Percentiles rank a stretch among this genome's conserved stretches.
Evolutionary conservation across 176 grass and related monocot genomes (phyloP).

Genomic region (Pontederia crassipes): DNA sequence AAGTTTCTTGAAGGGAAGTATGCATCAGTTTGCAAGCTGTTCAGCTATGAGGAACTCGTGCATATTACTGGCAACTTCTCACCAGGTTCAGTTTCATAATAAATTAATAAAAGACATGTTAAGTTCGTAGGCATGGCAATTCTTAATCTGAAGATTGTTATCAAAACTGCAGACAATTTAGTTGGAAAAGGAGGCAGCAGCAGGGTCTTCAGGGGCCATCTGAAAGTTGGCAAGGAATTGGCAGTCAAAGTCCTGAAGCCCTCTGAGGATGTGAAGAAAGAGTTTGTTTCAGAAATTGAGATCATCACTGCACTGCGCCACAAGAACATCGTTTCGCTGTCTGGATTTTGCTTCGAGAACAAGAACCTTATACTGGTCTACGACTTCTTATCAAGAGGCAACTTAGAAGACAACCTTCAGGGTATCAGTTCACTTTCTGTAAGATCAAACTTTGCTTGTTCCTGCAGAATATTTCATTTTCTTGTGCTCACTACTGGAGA

Average conservation of each 20-base stretch:
- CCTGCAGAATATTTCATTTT: no score
- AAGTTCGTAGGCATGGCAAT: no score
- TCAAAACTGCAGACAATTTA: constrained; percentile 37
- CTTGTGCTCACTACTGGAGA: constrained; percentile 1
- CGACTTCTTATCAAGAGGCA: constrained; percentile 69
- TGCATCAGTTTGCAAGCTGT: constrained; percentile 43
- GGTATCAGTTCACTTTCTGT: constrained; percentile 29
- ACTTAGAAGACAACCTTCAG: constrained; percentile 79
- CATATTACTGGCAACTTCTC: constrained; percentile 68
- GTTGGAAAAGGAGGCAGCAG: constrained; percentile 84
- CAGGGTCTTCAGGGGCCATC: constrained; percentile 61
- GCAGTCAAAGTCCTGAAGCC: constrained; percentile 79
- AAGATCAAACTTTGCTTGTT: neutral
- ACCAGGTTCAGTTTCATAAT: constrained; percentile 26
- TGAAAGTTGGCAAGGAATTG: constrained; percentile 38
- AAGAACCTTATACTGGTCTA: constrained; percentile 69
- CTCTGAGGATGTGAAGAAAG: constrained; percentile 50
- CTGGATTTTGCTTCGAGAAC: constrained; percentile 65
- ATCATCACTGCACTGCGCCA: constrained; percentile 53
- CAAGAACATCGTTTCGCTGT: constrained; percentile 68
- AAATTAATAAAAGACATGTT: no score
- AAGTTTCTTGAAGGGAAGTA: constrained; percentile 56
- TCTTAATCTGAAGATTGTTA: no score
- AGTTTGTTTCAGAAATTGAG: constrained; percentile 88
- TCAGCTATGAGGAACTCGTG: constrained; percentile 56